Evolutionary conservation across 2,329 filamentous ascomycete species (phyloP).

Genomic region (Graphiopsis chlorocephala): DNA sequence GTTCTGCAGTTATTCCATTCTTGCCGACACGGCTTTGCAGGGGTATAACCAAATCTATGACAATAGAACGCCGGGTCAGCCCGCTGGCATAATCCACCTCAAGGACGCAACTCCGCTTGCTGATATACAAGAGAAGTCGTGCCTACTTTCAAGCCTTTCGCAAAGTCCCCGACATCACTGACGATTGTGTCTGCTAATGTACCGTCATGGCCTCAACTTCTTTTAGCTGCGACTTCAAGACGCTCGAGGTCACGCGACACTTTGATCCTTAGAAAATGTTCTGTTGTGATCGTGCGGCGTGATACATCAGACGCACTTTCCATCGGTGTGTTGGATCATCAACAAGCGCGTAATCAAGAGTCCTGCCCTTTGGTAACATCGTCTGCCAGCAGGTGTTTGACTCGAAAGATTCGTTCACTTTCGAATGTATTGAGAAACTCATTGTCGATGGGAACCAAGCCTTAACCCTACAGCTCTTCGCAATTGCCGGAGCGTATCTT

Average conservation of each 20-base stretch:
- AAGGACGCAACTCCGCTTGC: background rate
- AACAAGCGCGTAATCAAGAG: background rate
- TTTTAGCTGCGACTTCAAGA: background rate
- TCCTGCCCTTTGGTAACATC: no score
- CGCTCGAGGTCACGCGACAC: background rate
- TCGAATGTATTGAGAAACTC: background rate
- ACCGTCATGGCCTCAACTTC: background rate
- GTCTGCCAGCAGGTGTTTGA: background rate
- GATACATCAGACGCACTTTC: background rate
- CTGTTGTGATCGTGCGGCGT: background rate
- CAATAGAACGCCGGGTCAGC: background rate
- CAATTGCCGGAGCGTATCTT: slow-evolving; percentile 27
- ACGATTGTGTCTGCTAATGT: background rate
- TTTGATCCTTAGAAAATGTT: background rate
- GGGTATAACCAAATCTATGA: background rate
- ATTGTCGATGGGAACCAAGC: background rate
- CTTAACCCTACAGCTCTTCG: slow-evolving; percentile 21
- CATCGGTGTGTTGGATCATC: background rate
- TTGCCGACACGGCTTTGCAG: background rate
- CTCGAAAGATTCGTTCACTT: background rate
- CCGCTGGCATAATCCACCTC: background rate
- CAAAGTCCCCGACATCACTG: background rate
- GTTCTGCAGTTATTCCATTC: background rate
- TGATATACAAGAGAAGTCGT: background rate
- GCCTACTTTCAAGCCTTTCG: background rate